phyloP scores from a whole-genome alignment of 768 basidiomycete genomes.

The Agaricus blazei region DNA sequence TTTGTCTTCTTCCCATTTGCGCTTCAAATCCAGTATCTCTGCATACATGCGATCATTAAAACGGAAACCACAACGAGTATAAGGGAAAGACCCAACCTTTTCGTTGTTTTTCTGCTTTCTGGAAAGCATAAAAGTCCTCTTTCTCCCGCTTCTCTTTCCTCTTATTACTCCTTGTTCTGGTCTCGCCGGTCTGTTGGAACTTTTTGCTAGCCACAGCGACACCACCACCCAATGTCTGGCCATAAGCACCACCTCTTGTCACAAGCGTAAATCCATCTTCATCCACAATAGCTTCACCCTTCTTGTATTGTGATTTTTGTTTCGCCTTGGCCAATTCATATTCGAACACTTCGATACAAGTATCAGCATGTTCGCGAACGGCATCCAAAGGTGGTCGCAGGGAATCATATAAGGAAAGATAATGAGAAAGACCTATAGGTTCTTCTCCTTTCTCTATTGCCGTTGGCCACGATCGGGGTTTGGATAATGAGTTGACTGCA shows the following conservation, averaged over 20 bases:
- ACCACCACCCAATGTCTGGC: slow-evolving; percentile 82
- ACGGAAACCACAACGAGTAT: not conserved
- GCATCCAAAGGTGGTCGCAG: slow-evolving; percentile 72
- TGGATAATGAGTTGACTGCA: slow-evolving; percentile 49
- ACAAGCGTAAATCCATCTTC: slow-evolving; percentile 95
- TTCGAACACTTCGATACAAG: slow-evolving; percentile 73
- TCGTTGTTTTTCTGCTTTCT: slow-evolving; percentile 84
- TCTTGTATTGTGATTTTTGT: slow-evolving; percentile 62
- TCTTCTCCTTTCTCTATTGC: slow-evolving; percentile 29
- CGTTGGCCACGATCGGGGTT: slow-evolving; percentile 59
- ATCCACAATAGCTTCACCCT: slow-evolving; percentile 87
- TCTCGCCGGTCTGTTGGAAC: slow-evolving; percentile 58
- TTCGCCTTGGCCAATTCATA: slow-evolving; percentile 58
- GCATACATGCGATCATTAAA: not conserved
- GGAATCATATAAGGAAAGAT: slow-evolving; percentile 54
- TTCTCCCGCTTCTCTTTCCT: slow-evolving; percentile 66
- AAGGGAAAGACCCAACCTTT: slow-evolving; percentile 46
- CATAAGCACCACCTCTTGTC: slow-evolving; percentile 87
- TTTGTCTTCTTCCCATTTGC: slow-evolving; percentile 86
- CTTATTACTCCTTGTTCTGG: slow-evolving; percentile 34
- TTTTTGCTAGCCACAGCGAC: slow-evolving; percentile 57
- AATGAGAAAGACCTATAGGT: slow-evolving; percentile 70
- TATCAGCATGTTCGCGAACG: slow-evolving; percentile 77
- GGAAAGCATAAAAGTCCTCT: slow-evolving; percentile 84
- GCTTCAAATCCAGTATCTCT: slow-evolving; percentile 74